phyloP scores from a whole-genome alignment of 2,329 filamentous ascomycete species.

The Diaporthe vaccinii region DNA sequence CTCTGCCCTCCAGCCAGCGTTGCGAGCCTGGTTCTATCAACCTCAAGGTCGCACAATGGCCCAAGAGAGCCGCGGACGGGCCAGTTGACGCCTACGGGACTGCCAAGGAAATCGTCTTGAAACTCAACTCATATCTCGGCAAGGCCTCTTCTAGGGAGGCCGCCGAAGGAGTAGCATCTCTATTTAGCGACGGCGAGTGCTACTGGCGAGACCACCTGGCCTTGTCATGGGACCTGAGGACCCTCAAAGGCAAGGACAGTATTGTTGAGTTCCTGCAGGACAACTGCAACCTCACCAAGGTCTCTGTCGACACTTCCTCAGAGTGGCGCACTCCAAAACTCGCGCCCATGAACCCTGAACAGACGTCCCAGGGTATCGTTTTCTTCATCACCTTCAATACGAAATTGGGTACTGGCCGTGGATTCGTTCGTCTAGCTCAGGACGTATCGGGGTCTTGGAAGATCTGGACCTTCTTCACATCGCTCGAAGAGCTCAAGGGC shows the following conservation, averaged over 20 bases:
- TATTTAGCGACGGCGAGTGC: constrained; percentile 59
- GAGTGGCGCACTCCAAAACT: constrained; percentile 59
- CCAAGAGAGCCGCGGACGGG: constrained; percentile 47
- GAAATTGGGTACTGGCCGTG: constrained; percentile 66
- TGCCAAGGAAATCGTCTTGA: constrained; percentile 53
- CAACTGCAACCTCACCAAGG: constrained; percentile 56
- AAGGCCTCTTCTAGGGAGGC: constrained; percentile 47
- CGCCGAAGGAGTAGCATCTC: constrained; percentile 38
- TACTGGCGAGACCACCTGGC: constrained; percentile 73
- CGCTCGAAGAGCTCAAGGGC: constrained; percentile 66
- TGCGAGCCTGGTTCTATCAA: constrained; percentile 67
- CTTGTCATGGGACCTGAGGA: constrained; percentile 69
- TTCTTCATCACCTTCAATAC: constrained; percentile 70
- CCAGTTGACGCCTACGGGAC: constrained; percentile 53
- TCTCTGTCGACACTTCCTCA: constrained; percentile 62
- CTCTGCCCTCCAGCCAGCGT: constrained; percentile 36
- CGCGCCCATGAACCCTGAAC: constrained; percentile 62
- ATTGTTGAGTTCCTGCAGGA: constrained; percentile 56
- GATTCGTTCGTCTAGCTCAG: constrained; percentile 66
- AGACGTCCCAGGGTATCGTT: constrained; percentile 65
- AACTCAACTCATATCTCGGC: constrained; percentile 57
- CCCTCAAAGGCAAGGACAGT: constrained; percentile 57
- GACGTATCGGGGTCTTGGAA: constrained; percentile 64
- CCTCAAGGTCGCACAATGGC: constrained; percentile 61
- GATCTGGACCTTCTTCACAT: constrained; percentile 74